Evolutionary conservation across 129 eudicot species (phyloP).

Genomic region (Arctium minus): DNA sequence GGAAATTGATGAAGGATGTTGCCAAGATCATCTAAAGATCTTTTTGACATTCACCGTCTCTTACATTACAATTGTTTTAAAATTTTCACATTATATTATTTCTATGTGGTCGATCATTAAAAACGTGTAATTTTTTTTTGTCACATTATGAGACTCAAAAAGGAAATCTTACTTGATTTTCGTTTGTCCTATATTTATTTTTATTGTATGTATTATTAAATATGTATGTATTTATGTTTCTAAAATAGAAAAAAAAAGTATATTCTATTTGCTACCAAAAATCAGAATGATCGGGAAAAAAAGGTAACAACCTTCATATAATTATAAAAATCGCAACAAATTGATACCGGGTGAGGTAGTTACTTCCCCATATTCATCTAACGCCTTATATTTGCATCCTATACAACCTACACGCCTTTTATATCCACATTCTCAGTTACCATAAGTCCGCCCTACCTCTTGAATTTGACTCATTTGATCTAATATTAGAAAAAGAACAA

Average conservation of each 20-base stretch:
- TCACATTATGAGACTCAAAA: neutral
- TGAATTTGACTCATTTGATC: neutral
- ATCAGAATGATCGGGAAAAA: too few relatives aligned
- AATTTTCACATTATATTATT: neutral
- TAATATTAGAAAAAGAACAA: neutral
- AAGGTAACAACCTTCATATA: neutral
- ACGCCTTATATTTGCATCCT: neutral
- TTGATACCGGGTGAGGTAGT: too few relatives aligned
- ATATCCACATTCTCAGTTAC: neutral
- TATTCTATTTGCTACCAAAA: neutral
- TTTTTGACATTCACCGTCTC: neutral
- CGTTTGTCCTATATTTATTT: neutral
- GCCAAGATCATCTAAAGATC: constrained; percentile 55
- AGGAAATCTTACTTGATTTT: neutral
- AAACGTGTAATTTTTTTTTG: neutral
- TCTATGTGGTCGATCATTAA: neutral
- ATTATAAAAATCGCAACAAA: too few relatives aligned
- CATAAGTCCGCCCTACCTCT: neutral
- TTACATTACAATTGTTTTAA: neutral
- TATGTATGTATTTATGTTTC: too few relatives aligned
- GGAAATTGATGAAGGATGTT: constrained; percentile 60
- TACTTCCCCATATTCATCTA: neutral
- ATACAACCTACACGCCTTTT: neutral
- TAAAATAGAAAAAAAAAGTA: too few relatives aligned
- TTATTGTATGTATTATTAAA: neutral